Percentiles rank a stretch among this genome's conserved stretches.
Evolutionary conservation across 768 basidiomycete species (phyloP).

Genomic region (Austroboletus eburneus): DNA sequence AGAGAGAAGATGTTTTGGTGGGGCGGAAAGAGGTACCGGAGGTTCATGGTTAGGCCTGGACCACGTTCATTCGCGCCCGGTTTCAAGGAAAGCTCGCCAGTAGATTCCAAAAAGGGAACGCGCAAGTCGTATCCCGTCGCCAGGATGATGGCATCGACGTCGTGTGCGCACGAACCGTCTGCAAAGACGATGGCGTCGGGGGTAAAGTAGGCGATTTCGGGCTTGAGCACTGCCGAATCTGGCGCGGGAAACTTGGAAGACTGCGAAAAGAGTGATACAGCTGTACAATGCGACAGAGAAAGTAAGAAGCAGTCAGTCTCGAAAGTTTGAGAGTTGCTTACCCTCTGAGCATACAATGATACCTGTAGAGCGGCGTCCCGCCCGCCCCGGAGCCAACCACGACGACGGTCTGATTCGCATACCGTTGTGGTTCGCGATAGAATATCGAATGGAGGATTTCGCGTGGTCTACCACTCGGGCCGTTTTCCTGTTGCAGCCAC

Average conservation of each 20-base stretch:
- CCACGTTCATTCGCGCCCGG: slow-evolving; percentile 14
- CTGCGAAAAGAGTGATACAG: slow-evolving; percentile 37
- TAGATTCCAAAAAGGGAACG: slow-evolving; percentile 44
- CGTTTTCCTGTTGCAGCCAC: slow-evolving; percentile 38
- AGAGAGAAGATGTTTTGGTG: slow-evolving; percentile 52
- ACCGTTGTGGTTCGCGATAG: slow-evolving; percentile 46
- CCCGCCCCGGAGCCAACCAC: slow-evolving; percentile 46
- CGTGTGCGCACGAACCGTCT: slow-evolving; percentile 38
- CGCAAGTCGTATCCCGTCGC: slow-evolving; percentile 53
- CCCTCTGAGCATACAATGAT: slow-evolving; percentile 37
- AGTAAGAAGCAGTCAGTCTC: too few species aligned
- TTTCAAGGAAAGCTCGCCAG: slow-evolving; percentile 17
- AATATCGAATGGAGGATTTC: slow-evolving; percentile 50
- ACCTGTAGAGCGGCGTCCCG: slow-evolving; percentile 46
- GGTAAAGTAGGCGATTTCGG: slow-evolving; percentile 49
- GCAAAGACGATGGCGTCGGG: slow-evolving; percentile 40
- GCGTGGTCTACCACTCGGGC: slow-evolving; percentile 19
- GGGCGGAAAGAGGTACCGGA: slow-evolving; percentile 52
- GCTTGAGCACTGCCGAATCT: slow-evolving; percentile 33
- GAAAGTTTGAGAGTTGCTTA: slow-evolving; percentile 13
- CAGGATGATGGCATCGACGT: slow-evolving; percentile 47
- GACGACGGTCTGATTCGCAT: slow-evolving; percentile 40
- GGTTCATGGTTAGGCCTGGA: slow-evolving; percentile 42
- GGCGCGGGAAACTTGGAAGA: slow-evolving; percentile 6
- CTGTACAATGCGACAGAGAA: too few species aligned